Evolutionary conservation across 2,329 filamentous ascomycete species (phyloP), one percentile per base, ranked within the genome.

Genomic region (Fusarium continuum): DNA sequence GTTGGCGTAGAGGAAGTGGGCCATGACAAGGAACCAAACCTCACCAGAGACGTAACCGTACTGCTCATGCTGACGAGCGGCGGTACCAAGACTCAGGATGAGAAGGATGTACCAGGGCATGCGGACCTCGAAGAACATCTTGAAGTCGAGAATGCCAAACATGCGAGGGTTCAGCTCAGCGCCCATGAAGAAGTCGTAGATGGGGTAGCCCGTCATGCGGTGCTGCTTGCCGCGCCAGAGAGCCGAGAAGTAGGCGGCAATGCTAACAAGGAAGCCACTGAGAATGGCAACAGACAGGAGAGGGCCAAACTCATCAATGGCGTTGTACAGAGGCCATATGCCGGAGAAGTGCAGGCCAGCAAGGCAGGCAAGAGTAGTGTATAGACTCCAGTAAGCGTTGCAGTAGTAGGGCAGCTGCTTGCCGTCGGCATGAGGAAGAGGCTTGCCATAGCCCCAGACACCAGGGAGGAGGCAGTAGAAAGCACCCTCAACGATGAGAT

Each of bases 81-180:
- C 92, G 10, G 92, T 86, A 34, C 89, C 92, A 57, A 90, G 83
- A 55, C 88, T 89, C 36, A 94, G 82, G 57, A 94, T 86, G 72
- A 96, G 89, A 38, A 97, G 84, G 67, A 96, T 93, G 78, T 89
- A 97, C 93, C 93, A 97, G 31, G 93, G 93, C 65, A 97, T 85
- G 68, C 93, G 90, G 60, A 97, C 92, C 76, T 97, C 93, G 72
- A 92, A 95, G 80, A 97, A 97, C 93, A 96, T 96, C 82, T 96
- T 96, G 81, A 96, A 92, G 78, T 96, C 93, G 49, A 96, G 80
- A 67, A 93, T 90, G 25, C 90, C 90, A 73, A 93, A 94, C 82
- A 97, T 86, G 61, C 92, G 86, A 2, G 92, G 92, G 80, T 96
- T 96, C 54, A 96, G 82, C 79, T 96, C 92, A 5, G 92, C 91